phyloP scores from a whole-genome alignment of 2,329 filamentous ascomycete species.

The Aspergillus sp. region DNA sequence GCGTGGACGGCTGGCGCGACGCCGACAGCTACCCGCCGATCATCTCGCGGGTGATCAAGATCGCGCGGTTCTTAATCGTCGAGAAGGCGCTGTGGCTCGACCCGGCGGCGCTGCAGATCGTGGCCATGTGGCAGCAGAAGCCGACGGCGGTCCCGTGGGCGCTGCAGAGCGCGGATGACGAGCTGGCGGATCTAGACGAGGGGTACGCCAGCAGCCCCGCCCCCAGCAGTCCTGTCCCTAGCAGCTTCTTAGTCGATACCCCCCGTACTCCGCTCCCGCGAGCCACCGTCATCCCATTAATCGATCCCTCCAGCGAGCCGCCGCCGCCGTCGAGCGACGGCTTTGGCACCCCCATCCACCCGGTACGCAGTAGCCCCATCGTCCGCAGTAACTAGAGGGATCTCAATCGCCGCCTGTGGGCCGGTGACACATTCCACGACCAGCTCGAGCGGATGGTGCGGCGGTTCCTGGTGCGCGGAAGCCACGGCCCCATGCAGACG shows the following conservation, averaged over 20 bases:
- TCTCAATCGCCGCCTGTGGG: background rate
- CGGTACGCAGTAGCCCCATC: background rate
- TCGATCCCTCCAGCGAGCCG: background rate
- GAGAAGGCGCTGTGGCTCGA: background rate
- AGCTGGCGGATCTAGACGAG: background rate
- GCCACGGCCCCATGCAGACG: conserved; percentile 2
- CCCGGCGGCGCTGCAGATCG: background rate
- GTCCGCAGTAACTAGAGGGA: background rate
- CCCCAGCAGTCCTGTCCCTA: background rate
- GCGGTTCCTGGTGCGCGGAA: conserved; percentile 4
- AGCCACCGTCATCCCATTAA: background rate
- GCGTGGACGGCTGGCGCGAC: background rate
- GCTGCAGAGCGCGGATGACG: background rate
- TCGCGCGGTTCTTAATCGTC: conserved; percentile 1
- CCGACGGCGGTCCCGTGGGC: background rate
- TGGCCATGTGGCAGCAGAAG: background rate
- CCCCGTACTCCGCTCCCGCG: background rate
- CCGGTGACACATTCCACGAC: background rate
- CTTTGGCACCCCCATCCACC: background rate
- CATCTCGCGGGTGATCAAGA: background rate
- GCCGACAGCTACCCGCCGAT: conserved; percentile 1
- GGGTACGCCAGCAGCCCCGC: background rate
- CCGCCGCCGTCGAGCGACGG: background rate
- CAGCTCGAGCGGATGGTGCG: background rate
- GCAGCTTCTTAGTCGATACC: background rate